Evolutionary conservation across 2,329 filamentous ascomycete genomes (phyloP).

Genomic region (Geosmithia morbida): DNA sequence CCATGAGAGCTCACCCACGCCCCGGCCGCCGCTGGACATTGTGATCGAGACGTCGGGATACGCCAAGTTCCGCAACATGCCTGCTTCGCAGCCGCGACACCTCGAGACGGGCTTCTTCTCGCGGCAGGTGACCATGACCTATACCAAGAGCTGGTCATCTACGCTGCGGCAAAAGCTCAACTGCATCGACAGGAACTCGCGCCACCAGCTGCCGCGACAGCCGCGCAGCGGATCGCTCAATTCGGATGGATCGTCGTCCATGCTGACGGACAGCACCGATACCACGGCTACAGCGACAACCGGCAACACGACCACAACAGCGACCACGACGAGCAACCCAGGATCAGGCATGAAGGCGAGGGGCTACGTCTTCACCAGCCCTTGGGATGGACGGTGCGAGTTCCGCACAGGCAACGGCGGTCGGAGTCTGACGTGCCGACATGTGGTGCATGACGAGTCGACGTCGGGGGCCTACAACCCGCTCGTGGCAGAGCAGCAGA

Average conservation of each 20-base stretch:
- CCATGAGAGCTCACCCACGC: not conserved
- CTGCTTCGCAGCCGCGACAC: conserved; percentile 8
- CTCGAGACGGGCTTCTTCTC: conserved; percentile 19
- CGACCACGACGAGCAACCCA: conserved; percentile 12
- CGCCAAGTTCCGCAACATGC: conserved; percentile 39
- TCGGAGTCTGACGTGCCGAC: conserved; percentile 59
- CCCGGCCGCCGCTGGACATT: conserved; percentile 31
- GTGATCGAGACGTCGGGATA: conserved; percentile 41
- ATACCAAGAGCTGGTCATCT: conserved; percentile 32
- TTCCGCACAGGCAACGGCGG: conserved; percentile 70
- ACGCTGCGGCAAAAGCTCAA: conserved; percentile 31
- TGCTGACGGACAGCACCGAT: not conserved
- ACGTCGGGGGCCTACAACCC: conserved; percentile 23
- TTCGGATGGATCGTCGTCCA: conserved; percentile 15
- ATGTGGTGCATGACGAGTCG: conserved; percentile 40
- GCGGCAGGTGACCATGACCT: conserved; percentile 43
- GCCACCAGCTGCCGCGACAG: conserved; percentile 6
- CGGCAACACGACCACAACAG: not conserved
- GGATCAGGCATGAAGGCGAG: conserved; percentile 35
- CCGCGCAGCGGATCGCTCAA: conserved; percentile 9
- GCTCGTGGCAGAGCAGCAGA: conserved; percentile 20
- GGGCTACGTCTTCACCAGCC: conserved; percentile 68
- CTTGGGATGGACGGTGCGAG: conserved; percentile 78
- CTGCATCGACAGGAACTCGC: conserved; percentile 13
- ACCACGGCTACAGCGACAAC: not conserved